These are phyloP conservation scores for Aplosporella prunicola DNA, from an alignment of 2,329 filamentous ascomycete species.

Conservation along the genomic window DNA sequence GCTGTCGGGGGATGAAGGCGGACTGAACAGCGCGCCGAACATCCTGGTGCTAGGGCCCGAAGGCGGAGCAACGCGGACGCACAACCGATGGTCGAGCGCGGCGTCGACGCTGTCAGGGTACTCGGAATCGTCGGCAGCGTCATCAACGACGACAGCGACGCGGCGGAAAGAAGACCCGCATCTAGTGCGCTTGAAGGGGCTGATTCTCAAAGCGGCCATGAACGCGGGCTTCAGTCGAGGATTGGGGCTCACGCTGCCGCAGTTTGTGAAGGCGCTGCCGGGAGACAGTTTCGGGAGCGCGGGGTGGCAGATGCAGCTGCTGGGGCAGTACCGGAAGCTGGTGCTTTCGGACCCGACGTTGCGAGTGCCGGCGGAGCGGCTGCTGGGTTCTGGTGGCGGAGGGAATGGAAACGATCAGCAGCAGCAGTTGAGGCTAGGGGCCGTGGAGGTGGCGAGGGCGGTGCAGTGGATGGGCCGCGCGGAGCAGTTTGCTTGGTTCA, in stretches of 20 bases:
- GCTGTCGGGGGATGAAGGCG: slow-evolving; percentile 68
- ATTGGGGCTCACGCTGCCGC: slow-evolving; percentile 49
- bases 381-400: too few relatives aligned
- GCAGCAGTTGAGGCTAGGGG: slow-evolving; percentile 47
- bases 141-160: slow-evolving; percentile 64
- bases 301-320: slow-evolving; percentile 58
- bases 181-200: slow-evolving; percentile 63
- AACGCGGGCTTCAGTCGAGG: slow-evolving; percentile 70
- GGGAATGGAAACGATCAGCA: too few relatives aligned
- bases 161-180: slow-evolving; percentile 61
- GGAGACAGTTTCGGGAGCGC: slow-evolving; percentile 68
- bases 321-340: slow-evolving; percentile 72
- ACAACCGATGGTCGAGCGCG: slow-evolving; percentile 70
- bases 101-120: slow-evolving; percentile 67
- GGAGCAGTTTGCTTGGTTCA: slow-evolving; percentile 67
- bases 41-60: slow-evolving; percentile 77
- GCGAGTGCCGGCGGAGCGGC: slow-evolving; percentile 32
- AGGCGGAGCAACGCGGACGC: slow-evolving; percentile 39
- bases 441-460: slow-evolving; percentile 66
- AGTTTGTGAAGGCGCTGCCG: slow-evolving; percentile 67
- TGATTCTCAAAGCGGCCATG: slow-evolving; percentile 77
- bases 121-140: slow-evolving; percentile 54
- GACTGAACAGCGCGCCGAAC: slow-evolving; percentile 72
- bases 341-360: slow-evolving; percentile 65
- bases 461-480: slow-evolving; percentile 66